These are phyloP conservation scores for Hymenoscyphus infarciens DNA, from an alignment of 2,329 filamentous ascomycete genomes.

Conservation along the genomic window DNA sequence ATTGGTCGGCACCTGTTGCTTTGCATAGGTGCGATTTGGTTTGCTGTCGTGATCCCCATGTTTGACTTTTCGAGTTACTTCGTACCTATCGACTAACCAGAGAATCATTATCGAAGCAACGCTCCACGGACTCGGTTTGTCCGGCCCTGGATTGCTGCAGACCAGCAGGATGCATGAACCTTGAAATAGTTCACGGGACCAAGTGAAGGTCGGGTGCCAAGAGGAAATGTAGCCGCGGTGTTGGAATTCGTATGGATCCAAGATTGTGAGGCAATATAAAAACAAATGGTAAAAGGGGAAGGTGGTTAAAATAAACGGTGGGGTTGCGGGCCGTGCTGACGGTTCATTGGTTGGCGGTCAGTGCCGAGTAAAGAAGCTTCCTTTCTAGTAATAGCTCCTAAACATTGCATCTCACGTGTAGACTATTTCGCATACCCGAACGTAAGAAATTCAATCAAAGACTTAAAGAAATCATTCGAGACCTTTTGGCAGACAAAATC, in stretches of 20 bases:
- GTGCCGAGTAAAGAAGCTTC: conserved; percentile 9
- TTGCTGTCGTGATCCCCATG: not conserved
- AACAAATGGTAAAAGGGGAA: conserved; percentile 1
- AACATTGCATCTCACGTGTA: not conserved
- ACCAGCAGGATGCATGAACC: not conserved
- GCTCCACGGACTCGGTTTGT: not conserved
- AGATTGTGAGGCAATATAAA: conserved; percentile 1
- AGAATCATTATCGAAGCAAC: not conserved
- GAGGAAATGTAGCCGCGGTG: not conserved
- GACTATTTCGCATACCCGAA: not conserved
- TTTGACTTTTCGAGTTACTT: conserved; percentile 1
- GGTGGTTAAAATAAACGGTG: conserved; percentile 9
- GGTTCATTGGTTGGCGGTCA: not conserved
- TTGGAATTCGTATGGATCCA: not conserved
- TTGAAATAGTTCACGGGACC: not conserved
- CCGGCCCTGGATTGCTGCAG: not conserved
- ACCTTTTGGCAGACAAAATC: conserved; percentile 9
- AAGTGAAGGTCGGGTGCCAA: not conserved
- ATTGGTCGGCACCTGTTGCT: conserved; percentile 11
- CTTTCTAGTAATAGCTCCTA: not conserved
- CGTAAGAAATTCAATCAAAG: not conserved
- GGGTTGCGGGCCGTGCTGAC: not conserved
- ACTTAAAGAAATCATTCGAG: not conserved
- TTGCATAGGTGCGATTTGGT: not conserved
- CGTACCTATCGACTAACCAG: conserved; percentile 1